Conservation (phyloP, 1,284 basidiomycete species). For the Pterula multifida region DNA sequence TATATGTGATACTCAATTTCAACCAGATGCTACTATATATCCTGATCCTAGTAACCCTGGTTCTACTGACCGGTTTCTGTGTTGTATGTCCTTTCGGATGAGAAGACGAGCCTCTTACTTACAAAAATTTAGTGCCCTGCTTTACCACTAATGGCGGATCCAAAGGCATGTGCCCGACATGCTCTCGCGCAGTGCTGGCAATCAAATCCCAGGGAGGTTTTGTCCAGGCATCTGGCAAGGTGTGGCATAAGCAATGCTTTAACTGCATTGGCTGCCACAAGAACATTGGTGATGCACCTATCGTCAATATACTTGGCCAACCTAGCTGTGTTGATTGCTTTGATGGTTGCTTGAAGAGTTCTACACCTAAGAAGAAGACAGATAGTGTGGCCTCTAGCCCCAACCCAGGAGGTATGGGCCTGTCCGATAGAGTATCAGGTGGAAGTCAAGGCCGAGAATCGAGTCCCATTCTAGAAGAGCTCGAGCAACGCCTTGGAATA, state of each 20-base stretch:
- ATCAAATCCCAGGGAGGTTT: conserved; percentile 68
- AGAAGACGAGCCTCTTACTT: background rate
- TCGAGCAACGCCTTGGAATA: conserved; percentile 45
- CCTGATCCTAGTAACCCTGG: conserved; percentile 44
- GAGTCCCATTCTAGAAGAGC: conserved; percentile 43
- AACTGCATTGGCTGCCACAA: conserved; percentile 58
- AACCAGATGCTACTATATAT: conserved; percentile 73
- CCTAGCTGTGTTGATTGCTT: conserved; percentile 71
- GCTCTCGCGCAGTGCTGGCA: conserved; percentile 55
- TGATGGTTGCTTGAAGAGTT: conserved; percentile 49
- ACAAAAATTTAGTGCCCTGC: conserved; percentile 22
- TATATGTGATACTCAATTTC: conserved; percentile 50
- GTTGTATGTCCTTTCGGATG: conserved; percentile 37
- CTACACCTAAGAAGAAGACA: conserved; percentile 29
- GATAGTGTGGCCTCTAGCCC: conserved; percentile 18
- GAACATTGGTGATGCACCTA: conserved; percentile 58
- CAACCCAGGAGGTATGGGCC: conserved; percentile 27
- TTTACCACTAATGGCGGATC: conserved; percentile 61
- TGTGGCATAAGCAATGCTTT: conserved; percentile 75
- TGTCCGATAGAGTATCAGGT: conserved; percentile 13
- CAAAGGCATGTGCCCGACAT: conserved; percentile 57
- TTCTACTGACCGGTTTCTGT: conserved; percentile 44
- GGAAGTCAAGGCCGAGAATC: conserved; percentile 29
- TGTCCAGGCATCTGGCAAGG: conserved; percentile 50
- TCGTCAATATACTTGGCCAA: conserved; percentile 69